Base-by-base conservation (phyloP, 2,329 filamentous ascomycete species). In the Fusarium cicatricum region DNA sequence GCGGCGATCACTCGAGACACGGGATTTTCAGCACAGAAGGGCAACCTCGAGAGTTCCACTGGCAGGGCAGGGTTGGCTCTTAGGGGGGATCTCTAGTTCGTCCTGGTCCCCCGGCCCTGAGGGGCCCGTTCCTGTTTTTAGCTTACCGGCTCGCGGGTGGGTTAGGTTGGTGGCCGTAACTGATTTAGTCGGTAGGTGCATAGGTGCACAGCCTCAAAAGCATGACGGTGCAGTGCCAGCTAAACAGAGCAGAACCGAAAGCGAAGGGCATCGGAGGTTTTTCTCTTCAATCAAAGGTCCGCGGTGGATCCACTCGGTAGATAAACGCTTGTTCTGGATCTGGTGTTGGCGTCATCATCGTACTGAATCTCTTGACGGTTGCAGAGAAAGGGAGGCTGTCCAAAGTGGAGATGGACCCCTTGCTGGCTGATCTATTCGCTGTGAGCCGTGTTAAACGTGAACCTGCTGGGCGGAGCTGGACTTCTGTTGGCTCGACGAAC, bases 41-140 rank as follows among this genome's bases (percentile, higher is more conserved):
- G 7, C 11, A 28, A 28, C 26, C 26, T 28, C 6, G 26, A 36
- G 19, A 19, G 31, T 26, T 45, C 31, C 32, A n/a, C n/a, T n/a
- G n/a, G n/a, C n/a, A n/a, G n/a, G 21, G 21, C 34, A 46, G 43
- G 43, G 42, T 31, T 11, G 10, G 10, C 11, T 31, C 29, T 14
- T 31, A 31, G 12, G 29, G 29, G 29, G 29, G 29, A 31, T 31
- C 32, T 55, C 44, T 50, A 62, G 59, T 62, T 62, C 44, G 38
- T 47, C 44, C 40, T 59, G 32, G 37, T 41, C 50, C 57, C 57
- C 60, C 7, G 21, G 7, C 21, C n/a, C n/a, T n/a, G n/a, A 44
- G 17, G 42, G 45, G 33, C 44, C 37, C 55, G 59, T 62, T 58
- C 54, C 59, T 59, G 58, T 62, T 62, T 60, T 59, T 62, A 62